Conservation (phyloP, 2,329 filamentous ascomycete species). For the Lasiodiplodia citricola region DNA sequence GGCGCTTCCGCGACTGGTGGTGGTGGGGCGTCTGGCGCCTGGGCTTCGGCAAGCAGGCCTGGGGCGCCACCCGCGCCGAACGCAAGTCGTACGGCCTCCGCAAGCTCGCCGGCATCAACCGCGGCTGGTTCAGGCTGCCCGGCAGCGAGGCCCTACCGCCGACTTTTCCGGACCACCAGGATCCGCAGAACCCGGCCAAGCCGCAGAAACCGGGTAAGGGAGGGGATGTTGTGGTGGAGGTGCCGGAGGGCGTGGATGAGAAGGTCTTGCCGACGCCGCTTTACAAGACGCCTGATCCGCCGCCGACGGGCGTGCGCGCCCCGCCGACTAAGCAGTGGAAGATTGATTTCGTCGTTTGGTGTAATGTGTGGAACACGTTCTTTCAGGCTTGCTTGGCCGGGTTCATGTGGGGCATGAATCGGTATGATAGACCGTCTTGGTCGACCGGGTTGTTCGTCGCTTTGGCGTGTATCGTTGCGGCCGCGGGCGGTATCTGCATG, state of each 20-base stretch:
- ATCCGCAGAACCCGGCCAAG: not conserved
- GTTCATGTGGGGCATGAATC: conserved; percentile 83
- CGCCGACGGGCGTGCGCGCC: conserved; percentile 74
- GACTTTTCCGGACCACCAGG: not conserved
- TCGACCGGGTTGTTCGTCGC: conserved; percentile 79
- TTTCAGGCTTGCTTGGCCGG: conserved; percentile 74
- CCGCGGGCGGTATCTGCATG: conserved; percentile 70
- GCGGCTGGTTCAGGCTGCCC: conserved; percentile 74
- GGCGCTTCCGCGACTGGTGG: conserved; percentile 82
- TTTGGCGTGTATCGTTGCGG: conserved; percentile 72
- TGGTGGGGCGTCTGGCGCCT: conserved; percentile 68
- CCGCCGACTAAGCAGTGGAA: conserved; percentile 73
- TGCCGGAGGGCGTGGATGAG: conserved; percentile 47
- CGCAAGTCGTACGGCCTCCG: conserved; percentile 60
- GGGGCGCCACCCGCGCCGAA: conserved; percentile 45
- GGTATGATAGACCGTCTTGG: conserved; percentile 77
- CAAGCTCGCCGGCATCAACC: conserved; percentile 74
- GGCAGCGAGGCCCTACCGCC: conserved; percentile 64
- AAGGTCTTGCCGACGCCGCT: conserved; percentile 67
- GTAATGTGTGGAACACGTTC: conserved; percentile 79
- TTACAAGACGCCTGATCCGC: conserved; percentile 66
- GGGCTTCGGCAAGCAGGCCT: conserved; percentile 50
- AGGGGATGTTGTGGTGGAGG: not conserved
- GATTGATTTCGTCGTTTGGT: conserved; percentile 79
- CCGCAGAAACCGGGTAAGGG: conserved; percentile 35